Evolutionary conservation across 495 filamentous ascomycete genomes (phyloP), one percentile per base, ranked within the genome.

Genomic region (Hypomontagnella submonticulosa): DNA sequence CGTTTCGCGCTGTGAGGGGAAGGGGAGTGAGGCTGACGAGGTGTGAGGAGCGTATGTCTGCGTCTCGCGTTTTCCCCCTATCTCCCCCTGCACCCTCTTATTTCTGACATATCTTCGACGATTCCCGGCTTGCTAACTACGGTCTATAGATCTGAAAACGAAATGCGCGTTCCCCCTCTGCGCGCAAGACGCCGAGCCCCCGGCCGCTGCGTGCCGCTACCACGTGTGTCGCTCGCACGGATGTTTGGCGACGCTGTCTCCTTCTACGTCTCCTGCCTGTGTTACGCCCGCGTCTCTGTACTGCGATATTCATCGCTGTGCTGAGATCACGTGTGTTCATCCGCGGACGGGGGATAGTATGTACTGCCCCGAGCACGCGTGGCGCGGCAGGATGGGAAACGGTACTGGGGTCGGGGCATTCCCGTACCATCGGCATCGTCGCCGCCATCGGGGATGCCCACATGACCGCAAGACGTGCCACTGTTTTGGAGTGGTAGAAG

Each of bases 21-120:
- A 1, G 61, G 19, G 13, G 19, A 5, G 18, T 11, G 11, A 44
- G 38, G 34, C 6, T 15, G 38, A 13, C 8, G 8, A 52, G 32
- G 16, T 64, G 61, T 13, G 61, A 57, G 48, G 61, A 64, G 33
- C 61, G 61, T 64, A 53, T n/a, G 61, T 64, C 8, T 41, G 0
- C 7, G 4, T 44, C 12, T 46, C 32, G 8, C 16, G 5, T 50
- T 30, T n/a, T 1, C 15, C 36, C 6, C 42, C 16, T 48, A 19
- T 40, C 20, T 27, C 32, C 16, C n/a, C 56, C 42, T 16, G 10
- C 7, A 19, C 27, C 32, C 16, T 16, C 12, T 9, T 27, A n/a
- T 18, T 20, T 20, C 18, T 36, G 4, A n/a, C n/a, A n/a, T 36
- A 36, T 36, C 33, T 11, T 11, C 33, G 5, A 5, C 33, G 4